Evolutionary conservation across 768 basidiomycete species (phyloP).

Genomic region (Sarcodon aspratus): DNA sequence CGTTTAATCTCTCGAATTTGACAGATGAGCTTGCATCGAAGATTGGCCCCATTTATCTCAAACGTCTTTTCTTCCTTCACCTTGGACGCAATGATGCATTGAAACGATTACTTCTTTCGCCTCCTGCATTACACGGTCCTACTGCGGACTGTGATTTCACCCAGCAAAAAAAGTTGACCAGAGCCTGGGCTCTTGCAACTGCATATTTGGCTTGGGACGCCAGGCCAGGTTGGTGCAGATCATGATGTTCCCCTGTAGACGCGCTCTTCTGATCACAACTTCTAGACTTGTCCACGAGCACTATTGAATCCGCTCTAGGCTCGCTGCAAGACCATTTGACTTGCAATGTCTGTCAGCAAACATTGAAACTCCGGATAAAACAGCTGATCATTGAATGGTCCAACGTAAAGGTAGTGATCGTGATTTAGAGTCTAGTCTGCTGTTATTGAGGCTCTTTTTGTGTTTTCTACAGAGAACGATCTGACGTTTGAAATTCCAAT

Average conservation of each 20-base stretch:
- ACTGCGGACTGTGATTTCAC: constrained; percentile 55
- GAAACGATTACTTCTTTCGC: constrained; percentile 65
- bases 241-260: not conserved
- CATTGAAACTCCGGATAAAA: constrained; percentile 56
- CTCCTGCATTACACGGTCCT: constrained; percentile 68
- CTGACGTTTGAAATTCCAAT: constrained; percentile 16
- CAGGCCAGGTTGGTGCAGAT: constrained; percentile 47
- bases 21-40: constrained; percentile 58
- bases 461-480: constrained; percentile 43
- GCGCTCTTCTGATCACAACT: not conserved
- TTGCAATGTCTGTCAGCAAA: constrained; percentile 57
- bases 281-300: constrained; percentile 59
- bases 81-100: constrained; percentile 75
- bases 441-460: not conserved
- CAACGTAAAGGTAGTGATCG: constrained; percentile 49
- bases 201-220: constrained; percentile 83
- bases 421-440: too few species aligned
- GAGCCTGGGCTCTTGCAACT: constrained; percentile 75
- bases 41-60: constrained; percentile 71
- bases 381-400: constrained; percentile 69
- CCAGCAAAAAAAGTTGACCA: constrained; percentile 68
- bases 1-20: constrained; percentile 53
- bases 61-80: constrained; percentile 75
- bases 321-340: constrained; percentile 59
- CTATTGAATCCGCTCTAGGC: constrained; percentile 61